phyloP scores from a whole-genome alignment of 805 yeast genomes.

The Cyberlindnera galapagoensis region DNA sequence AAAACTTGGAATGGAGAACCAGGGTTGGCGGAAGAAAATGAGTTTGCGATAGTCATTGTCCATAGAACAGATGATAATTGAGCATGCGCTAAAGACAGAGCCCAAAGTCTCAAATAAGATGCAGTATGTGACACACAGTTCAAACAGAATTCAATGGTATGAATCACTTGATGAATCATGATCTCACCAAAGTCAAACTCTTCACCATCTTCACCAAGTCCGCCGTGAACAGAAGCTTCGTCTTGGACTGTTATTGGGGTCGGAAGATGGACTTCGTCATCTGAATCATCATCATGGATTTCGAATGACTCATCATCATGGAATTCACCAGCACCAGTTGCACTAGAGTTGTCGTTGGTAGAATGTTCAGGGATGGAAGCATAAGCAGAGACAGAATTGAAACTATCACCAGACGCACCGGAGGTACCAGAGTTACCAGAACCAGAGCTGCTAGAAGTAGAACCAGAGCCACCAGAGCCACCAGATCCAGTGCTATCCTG shows the following conservation, averaged over 20 bases:
- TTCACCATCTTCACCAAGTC: conserved; percentile 42
- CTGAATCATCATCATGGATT: conserved; percentile 5
- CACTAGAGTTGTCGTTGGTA: no score
- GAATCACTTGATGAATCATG: conserved; percentile 95
- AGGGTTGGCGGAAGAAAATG: conserved; percentile 48
- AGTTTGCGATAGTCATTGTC: conserved; percentile 86
- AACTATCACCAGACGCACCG: conserved; percentile 46
- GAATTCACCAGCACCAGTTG: conserved; percentile 1
- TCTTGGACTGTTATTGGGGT: no score
- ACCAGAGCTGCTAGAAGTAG: no score
- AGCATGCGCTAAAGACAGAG: conserved; percentile 93
- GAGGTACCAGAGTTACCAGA: no score
- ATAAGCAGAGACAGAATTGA: no score
- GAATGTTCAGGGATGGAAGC: conserved; percentile 37
- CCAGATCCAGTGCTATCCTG: no score
- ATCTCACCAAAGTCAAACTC: conserved; percentile 83
- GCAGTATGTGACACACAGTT: conserved; percentile 99
- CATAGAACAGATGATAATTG: conserved; percentile 93
- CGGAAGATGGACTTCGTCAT: conserved; percentile 11
- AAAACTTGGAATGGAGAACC: conserved; percentile 58
- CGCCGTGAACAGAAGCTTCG: no score
- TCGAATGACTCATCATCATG: conserved; percentile 1
- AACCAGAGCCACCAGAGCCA: no score
- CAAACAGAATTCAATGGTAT: conserved; percentile 94
- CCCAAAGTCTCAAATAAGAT: conserved; percentile 94